These are phyloP conservation scores for Ampelomyces quisqualis DNA, from an alignment of 2,329 filamentous ascomycete species.

Conservation along the genomic window DNA sequence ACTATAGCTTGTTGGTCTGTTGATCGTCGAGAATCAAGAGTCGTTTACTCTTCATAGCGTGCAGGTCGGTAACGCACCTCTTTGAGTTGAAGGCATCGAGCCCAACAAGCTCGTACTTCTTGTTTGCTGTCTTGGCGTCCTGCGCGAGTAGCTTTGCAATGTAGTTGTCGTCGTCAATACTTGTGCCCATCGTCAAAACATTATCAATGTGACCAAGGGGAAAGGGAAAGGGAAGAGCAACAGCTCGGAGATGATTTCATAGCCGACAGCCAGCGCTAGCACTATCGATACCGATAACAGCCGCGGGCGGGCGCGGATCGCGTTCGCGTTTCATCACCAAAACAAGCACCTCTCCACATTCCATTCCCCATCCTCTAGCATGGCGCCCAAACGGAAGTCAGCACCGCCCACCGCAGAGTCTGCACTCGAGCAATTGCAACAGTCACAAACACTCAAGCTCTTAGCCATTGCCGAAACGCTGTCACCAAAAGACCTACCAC, in stretches of 20 bases:
- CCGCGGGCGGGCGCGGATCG: conserved; percentile 23
- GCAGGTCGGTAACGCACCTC: conserved; percentile 46
- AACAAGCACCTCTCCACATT: conserved; percentile 33
- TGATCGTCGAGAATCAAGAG: background rate
- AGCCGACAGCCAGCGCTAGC: conserved; percentile 11
- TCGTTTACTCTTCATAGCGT: conserved; percentile 7
- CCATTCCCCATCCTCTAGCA: conserved; percentile 8
- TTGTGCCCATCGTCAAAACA: conserved; percentile 22
- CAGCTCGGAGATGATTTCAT: conserved; percentile 6
- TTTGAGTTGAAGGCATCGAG: conserved; percentile 65
- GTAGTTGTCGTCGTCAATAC: conserved; percentile 65
- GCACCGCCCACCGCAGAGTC: conserved; percentile 24
- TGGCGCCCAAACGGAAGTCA: conserved; percentile 31
- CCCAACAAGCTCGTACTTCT: conserved; percentile 74
- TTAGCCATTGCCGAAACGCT: conserved; percentile 76
- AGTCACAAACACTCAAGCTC: conserved; percentile 66
- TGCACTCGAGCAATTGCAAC: conserved; percentile 57
- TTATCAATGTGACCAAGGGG: too few species aligned
- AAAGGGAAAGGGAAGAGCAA: conserved; percentile 1
- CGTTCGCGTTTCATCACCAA: conserved; percentile 16
- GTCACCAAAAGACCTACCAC: conserved; percentile 52
- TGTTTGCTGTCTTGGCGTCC: conserved; percentile 72
- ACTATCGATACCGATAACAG: conserved; percentile 16
- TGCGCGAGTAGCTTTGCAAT: conserved; percentile 76
- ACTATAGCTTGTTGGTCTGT: conserved; percentile 43